phyloP scores from a whole-genome alignment of 2,329 filamentous ascomycete genomes.

The Tolypocladium sp. region DNA sequence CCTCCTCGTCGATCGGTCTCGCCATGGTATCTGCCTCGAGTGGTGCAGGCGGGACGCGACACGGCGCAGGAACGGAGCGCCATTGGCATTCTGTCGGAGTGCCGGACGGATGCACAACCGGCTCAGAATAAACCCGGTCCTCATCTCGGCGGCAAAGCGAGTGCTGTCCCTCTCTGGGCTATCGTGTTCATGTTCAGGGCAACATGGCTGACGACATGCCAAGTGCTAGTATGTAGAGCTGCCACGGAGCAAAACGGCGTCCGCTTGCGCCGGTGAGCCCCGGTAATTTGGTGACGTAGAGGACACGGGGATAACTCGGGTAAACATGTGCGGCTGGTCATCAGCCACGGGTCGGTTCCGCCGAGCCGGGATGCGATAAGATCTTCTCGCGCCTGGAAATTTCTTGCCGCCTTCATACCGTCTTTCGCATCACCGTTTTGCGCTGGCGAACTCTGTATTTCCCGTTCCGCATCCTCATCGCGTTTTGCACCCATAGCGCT shows the following conservation, averaged over 20 bases:
- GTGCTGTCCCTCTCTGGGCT: neutral
- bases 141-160: constrained; percentile 31
- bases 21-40: constrained; percentile 16
- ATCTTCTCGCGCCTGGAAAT: neutral
- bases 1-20: constrained; percentile 8
- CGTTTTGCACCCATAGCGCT: neutral
- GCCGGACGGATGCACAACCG: constrained; percentile 32
- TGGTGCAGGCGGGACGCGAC: constrained; percentile 15
- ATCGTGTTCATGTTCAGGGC: constrained; percentile 9
- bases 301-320: constrained; percentile 14
- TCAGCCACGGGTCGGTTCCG: neutral
- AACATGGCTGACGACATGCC: neutral
- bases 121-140: constrained; percentile 30
- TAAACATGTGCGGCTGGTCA: constrained; percentile 12
- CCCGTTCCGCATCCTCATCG: neutral
- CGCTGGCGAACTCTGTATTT: neutral
- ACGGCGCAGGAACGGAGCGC: constrained; percentile 10
- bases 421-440: neutral
- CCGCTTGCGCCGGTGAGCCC: neutral
- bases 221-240: neutral
- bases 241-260: neutral
- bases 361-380: neutral
- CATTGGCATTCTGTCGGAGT: constrained; percentile 17
- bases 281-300: constrained; percentile 10
- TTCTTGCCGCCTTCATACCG: neutral